A percentile compares a stretch with the other conserved stretches of the same genome.
Conservation (phyloP, 2,329 filamentous ascomycete species). For the Geosmithia putterillii region DNA sequence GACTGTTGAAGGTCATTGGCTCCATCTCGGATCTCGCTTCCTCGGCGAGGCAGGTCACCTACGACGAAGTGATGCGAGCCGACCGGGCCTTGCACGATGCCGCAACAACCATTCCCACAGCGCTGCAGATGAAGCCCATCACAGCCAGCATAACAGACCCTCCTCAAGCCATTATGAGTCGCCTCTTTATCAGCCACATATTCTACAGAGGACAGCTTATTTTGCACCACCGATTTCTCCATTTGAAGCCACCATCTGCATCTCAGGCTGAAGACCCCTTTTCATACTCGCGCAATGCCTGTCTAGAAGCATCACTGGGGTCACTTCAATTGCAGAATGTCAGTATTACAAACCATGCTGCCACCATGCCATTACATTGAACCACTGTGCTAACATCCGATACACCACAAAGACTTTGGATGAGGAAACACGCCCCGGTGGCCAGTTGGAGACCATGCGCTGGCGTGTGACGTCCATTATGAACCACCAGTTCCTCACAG, state of each 20-base stretch:
- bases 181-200: conserved; percentile 14
- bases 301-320: conserved; percentile 10
- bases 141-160: conserved; percentile 20
- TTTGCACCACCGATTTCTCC: conserved; percentile 15
- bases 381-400: not conserved
- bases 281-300: conserved; percentile 11
- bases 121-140: conserved; percentile 21
- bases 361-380: not conserved
- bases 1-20: conserved; percentile 11
- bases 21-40: conserved; percentile 7
- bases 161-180: conserved; percentile 11
- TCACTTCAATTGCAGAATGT: conserved; percentile 3
- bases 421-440: conserved; percentile 9
- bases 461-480: conserved; percentile 10
- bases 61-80: conserved; percentile 13
- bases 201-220: conserved; percentile 15
- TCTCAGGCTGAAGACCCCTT: conserved; percentile 3
- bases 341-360: too few species aligned
- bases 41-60: conserved; percentile 9
- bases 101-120: conserved; percentile 12
- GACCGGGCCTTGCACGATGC: conserved; percentile 20
- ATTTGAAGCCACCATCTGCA: conserved; percentile 2
- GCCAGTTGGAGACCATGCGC: conserved; percentile 9
- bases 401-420: conserved; percentile 11
- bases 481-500: conserved; percentile 12